Percentiles rank a stretch among this genome's conserved stretches.
These are phyloP conservation scores for Diplodia sapinea DNA, from an alignment of 2,329 filamentous ascomycete genomes.

Conservation along the genomic window DNA sequence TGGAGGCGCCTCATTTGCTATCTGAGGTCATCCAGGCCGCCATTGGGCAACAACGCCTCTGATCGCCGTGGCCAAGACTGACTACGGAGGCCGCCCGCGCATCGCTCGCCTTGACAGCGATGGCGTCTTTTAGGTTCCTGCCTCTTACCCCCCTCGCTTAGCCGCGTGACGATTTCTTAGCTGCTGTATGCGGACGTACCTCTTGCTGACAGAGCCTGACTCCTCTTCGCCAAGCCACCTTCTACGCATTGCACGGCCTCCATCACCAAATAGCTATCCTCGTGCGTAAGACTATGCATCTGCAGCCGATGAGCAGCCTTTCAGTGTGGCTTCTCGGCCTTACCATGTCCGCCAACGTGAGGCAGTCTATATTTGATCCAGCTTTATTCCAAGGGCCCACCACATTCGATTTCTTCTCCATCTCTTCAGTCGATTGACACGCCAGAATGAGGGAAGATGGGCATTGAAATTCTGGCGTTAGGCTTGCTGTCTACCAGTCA, in stretches of 20 bases:
- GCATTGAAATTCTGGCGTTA: background rate
- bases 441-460: background rate
- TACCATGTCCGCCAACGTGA: background rate
- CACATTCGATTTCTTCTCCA: background rate
- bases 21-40: background rate
- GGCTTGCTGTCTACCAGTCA: background rate
- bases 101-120: background rate
- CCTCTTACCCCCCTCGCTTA: background rate
- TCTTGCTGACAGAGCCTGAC: conserved; percentile 15
- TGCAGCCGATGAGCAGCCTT: background rate
- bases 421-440: background rate
- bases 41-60: background rate
- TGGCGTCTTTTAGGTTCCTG: background rate
- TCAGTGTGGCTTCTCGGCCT: background rate
- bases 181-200: background rate
- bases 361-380: background rate
- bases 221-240: background rate
- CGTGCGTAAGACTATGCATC: background rate
- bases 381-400: background rate
- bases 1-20: background rate
- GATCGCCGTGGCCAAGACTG: background rate
- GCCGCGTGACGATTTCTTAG: background rate
- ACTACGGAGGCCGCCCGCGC: background rate
- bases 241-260: background rate
- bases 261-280: background rate